Base-by-base conservation (phyloP, 2,329 filamentous ascomycete genomes). In the Calycina marina region DNA sequence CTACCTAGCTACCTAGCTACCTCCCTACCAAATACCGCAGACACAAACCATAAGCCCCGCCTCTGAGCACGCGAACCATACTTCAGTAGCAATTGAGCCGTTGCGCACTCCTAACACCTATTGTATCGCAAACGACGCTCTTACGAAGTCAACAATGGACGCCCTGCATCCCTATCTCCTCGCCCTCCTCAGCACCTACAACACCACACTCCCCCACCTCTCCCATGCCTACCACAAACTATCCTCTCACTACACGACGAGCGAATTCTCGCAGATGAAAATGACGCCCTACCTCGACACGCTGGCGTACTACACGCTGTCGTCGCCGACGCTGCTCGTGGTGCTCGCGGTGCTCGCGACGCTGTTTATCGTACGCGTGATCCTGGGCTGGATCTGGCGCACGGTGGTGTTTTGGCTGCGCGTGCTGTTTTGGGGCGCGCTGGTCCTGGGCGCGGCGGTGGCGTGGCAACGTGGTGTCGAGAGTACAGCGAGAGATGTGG, bases 391-490 rank as follows among this genome's bases (percentile, higher is more conserved):
- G 59, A 60, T 84, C 12, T 72, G 75, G 39, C 69, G 82, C 38
- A 58, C 83, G 13, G 63, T 93, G 36, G 60, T 84, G 49, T 92
- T 76, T 60, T 84, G 83, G 72, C 69, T 84, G 32, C 61, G 68
- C n/a, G 50, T 93, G 34, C 63, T 65, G 8, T 53, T 82, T 40
- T 59, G 67, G 14, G 43, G 65, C 1, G 52, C 59, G 2, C 43
- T 86, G 2, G 57, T 65, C 4, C 61, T 63, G 0, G 25, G 73
- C 0, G 62, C 62, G 0, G 59, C 73, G 12, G 63, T 66, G 38
- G 61, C 77, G 3, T 78, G 67, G 54, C 72, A 75, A 48, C 61
- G 82, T 2, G 76, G 84, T 0, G 51, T 77, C 11, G 69, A 72
- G 41, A 71, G 71, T 36, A 76, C 75, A 41, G 57, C 69, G 10